These are phyloP conservation scores for Rhododendron ovatum DNA, from an alignment of 148 eudicot genomes.

Conservation along the genomic window DNA sequence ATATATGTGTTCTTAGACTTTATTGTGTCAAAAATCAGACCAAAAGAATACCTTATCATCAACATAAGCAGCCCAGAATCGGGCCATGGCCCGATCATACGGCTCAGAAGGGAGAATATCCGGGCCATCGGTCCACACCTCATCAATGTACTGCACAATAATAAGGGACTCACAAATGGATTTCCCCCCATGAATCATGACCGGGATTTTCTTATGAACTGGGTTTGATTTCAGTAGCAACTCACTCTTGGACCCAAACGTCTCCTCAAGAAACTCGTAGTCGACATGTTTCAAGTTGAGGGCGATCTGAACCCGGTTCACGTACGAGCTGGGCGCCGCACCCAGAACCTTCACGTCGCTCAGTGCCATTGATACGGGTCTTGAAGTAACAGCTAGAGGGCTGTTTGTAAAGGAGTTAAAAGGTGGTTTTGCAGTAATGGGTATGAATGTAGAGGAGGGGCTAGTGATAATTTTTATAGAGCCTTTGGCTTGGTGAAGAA, in stretches of 20 bases:
- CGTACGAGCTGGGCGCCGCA: constrained; percentile 21
- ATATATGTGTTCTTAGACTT: too few species aligned
- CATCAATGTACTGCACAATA: constrained; percentile 19
- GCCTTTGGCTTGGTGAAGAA: neutral
- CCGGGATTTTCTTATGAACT: constrained; percentile 67
- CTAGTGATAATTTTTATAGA: neutral
- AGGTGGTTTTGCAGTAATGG: too few species aligned
- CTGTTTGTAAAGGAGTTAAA: neutral
- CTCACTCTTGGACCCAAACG: constrained; percentile 34
- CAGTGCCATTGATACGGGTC: constrained; percentile 6
- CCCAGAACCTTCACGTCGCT: constrained; percentile 30
- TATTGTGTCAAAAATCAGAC: too few species aligned
- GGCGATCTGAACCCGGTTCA: constrained; percentile 25
- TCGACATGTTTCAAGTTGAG: constrained; percentile 33
- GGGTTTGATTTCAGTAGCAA: constrained; percentile 60
- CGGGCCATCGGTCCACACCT: constrained; percentile 32
- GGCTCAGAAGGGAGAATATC: constrained; percentile 59
- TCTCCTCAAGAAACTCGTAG: constrained; percentile 38
- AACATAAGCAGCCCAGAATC: constrained; percentile 60
- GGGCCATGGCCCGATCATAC: constrained; percentile 54
- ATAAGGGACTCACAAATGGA: constrained; percentile 55
- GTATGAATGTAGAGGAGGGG: neutral
- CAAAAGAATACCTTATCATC: constrained; percentile 37
- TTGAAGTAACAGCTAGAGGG: too few species aligned
- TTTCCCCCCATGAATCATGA: constrained; percentile 43